Base-by-base conservation (phyloP, 208 protist genomes). In the Leishmania amazonensis region DNA sequence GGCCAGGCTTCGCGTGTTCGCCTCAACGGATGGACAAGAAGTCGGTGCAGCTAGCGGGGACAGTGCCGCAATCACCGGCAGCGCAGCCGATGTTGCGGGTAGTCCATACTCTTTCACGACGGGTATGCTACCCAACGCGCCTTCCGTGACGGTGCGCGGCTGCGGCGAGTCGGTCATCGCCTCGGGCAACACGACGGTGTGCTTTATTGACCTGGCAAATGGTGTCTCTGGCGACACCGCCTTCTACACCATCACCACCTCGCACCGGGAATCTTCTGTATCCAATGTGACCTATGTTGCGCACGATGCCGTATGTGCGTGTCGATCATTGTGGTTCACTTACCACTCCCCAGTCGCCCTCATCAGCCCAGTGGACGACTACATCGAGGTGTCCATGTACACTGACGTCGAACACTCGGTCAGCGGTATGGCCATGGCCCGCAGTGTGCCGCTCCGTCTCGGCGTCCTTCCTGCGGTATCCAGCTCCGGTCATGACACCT, bases 101-200 rank as follows among this genome's bases (percentile, higher is more conserved):
- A 91, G 87, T 45, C 89, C 89, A 19, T 93, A 88, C 81, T 1
- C 47, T 28, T 93, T 93, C 81, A 62, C 67, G 17, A 83, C 80
- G 45, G 89, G 87, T 54, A 80, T 86, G 35, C 64, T 82, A 31
- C 89, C 89, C 60, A 88, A 81, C 67, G 76, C 85, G 51, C 78
- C 76, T 1, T 87, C 86, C 31, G 87, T 90, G 31, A 87, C 74
- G 57, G 77, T 93, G 65, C 85, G 89, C 8, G 87, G 87, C 38
- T 93, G 89, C 65, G 42, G 70, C 60, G 64, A 75, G 47, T 80
- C 79, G 47, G 76, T 85, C 49, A 80, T 93, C 72, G 75, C 49
- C 54, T 76, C 83, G n/a, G 78, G 83, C 58, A 87, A 87, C 75
- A 79, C 75, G n/a, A 90, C 89, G 2, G 28, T 72, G 72, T 93